Evolutionary conservation across 176 grass and related monocot species (phyloP), one percentile per base, ranked within the genome.

Genomic region (Avena sativa): DNA sequence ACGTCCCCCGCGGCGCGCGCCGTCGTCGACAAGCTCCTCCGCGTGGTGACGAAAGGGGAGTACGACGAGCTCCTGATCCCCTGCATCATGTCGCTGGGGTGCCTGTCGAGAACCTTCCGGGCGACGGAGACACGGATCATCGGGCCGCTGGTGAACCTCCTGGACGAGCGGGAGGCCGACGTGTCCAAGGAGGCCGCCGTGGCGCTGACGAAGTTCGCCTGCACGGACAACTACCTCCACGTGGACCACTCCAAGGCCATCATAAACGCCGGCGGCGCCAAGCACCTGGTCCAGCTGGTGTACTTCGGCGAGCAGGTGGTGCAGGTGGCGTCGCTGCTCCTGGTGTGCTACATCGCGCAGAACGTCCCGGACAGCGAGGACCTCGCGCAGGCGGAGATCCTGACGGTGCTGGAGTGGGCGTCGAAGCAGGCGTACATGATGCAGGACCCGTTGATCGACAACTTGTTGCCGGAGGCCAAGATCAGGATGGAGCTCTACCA

Each of bases 401-500:
- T 96, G 10, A 92, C 87, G 1, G 88, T 96, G 87, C 92, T 98
- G 6, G 97, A 98, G 13, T 98, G 97, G 97, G 83, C 90, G 3
- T 86, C 59, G 25, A 98, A 98, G 90, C 97, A 98, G 57, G 79
- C 64, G 0, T 89, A 66, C 89, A 87, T 90, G 92, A 17, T 88
- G 74, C 97, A 93, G 21, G 88, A 98, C 12, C 89, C 84, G 1
- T 72, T 84, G 16, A 81, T 96, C 32, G 92, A 98, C 28, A 89
- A 10, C 58, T 84, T 96, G 65, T 69, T 98, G 79, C 92, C 90
- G 0, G 92, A 98, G 76, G 94, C 97, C 9, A 98, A 98, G 94
- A 82, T 94, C 40, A 94, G 92, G 53, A 85, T 98, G 90, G 97
- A 98, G 55, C 94, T 98, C 69, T 98, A 94, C 83, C 93, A 96